Percentiles rank a stretch among this genome's conserved stretches.
Evolutionary conservation across 768 basidiomycete genomes (phyloP).

Genomic region (Udeniomyces megalosporus): DNA sequence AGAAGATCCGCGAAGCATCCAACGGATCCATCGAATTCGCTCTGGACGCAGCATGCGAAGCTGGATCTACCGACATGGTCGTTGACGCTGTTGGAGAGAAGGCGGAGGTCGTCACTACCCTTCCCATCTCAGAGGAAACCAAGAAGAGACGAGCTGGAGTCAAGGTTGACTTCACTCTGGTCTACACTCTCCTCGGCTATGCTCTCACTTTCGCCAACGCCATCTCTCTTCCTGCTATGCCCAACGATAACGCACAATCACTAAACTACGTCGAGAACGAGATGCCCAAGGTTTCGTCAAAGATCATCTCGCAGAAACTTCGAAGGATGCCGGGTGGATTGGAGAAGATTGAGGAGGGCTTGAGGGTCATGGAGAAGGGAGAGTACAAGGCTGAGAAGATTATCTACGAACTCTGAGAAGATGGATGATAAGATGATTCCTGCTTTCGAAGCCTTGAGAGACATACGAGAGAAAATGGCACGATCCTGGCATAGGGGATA

Average conservation of each 20-base stretch:
- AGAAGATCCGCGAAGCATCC: neutral
- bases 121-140: neutral
- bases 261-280: neutral
- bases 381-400: neutral
- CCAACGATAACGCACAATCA: neutral
- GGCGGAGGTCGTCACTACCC: neutral
- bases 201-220: neutral
- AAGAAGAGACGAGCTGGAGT: neutral
- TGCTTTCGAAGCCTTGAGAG: too few relatives aligned
- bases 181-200: conserved; percentile 4
- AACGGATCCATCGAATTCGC: neutral
- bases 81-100: neutral
- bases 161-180: neutral
- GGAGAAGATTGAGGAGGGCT: neutral
- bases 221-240: conserved; percentile 1
- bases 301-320: neutral
- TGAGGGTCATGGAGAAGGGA: neutral
- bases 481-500: too few relatives aligned
- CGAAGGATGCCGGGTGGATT: neutral
- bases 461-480: too few relatives aligned
- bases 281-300: neutral
- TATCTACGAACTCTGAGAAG: neutral
- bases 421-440: too few relatives aligned
- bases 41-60: neutral
- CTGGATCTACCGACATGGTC: neutral